Conservation (phyloP, 192 early-diverging fungal genomes). For the Coemansia sp. region DNA sequence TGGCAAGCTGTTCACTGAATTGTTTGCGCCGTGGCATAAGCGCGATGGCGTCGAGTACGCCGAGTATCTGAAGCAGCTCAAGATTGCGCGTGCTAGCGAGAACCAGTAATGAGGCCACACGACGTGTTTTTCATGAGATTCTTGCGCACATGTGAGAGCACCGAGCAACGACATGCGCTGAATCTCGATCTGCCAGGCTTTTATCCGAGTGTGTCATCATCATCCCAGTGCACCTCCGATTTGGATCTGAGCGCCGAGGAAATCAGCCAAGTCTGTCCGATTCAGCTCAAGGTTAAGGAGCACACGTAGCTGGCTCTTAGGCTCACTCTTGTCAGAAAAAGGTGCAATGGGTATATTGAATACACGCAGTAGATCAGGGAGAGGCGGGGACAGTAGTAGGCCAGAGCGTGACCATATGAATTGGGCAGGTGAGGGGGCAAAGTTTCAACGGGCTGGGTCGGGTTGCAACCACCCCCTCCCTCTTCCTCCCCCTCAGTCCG, state of each 20-base stretch:
- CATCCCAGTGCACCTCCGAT: background rate
- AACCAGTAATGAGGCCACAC: background rate
- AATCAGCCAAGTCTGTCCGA: background rate
- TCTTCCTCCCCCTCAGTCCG: background rate
- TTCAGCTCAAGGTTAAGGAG: background rate
- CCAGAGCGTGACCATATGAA: background rate
- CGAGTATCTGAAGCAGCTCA: conserved; percentile 43
- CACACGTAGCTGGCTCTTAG: background rate
- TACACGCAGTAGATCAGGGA: background rate
- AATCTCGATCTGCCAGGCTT: background rate
- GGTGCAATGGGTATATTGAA: background rate
- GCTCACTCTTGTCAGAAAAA: background rate
- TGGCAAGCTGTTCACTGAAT: conserved; percentile 40
- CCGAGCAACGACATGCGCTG: background rate
- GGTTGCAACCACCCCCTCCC: background rate
- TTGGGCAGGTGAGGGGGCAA: background rate
- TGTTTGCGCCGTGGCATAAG: conserved; percentile 46
- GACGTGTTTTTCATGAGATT: background rate
- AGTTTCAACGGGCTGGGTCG: background rate
- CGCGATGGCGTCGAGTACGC: conserved; percentile 38
- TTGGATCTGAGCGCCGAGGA: background rate
- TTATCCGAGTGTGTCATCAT: background rate
- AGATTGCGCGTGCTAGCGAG: conserved; percentile 42
- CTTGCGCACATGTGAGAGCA: background rate
- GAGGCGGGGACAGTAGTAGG: background rate